Conservation (phyloP, 2,329 filamentous ascomycete species). For the Diplodia intermedia region DNA sequence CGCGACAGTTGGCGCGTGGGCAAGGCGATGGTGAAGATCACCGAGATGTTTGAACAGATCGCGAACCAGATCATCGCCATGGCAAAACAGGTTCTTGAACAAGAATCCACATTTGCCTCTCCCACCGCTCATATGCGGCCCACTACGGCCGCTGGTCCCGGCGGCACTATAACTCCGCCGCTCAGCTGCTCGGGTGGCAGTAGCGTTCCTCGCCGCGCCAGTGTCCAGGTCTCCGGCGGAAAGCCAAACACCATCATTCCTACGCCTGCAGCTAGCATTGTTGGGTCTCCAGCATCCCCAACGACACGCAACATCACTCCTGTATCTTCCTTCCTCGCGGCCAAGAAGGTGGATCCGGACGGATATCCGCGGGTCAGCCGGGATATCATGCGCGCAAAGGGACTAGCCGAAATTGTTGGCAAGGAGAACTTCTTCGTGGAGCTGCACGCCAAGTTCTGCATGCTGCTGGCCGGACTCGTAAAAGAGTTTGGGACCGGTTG, state of each 20-base stretch:
- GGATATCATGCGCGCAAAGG: conserved; percentile 60
- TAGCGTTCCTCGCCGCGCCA: conserved; percentile 36
- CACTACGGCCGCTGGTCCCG: conserved; percentile 36
- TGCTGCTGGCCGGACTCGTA: conserved; percentile 48
- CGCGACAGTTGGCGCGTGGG: conserved; percentile 61
- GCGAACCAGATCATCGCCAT: conserved; percentile 59
- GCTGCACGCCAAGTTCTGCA: conserved; percentile 60
- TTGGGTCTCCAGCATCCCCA: conserved; percentile 43
- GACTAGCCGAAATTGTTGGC: conserved; percentile 65
- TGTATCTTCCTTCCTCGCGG: conserved; percentile 65
- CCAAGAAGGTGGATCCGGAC: conserved; percentile 62
- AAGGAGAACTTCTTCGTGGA: conserved; percentile 66
- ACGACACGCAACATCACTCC: conserved; percentile 57
- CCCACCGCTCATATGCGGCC: conserved; percentile 38
- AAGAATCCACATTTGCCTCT: conserved; percentile 42
- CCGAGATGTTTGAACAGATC: conserved; percentile 59
- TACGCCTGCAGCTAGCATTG: conserved; percentile 35
- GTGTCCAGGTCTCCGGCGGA: conserved; percentile 21
- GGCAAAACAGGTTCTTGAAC: conserved; percentile 49
- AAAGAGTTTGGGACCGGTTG: conserved; percentile 45
- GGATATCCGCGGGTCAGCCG: conserved; percentile 61
- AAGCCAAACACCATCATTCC: conserved; percentile 18
- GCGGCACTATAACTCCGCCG: conserved; percentile 42
- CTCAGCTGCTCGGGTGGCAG: conserved; percentile 36
- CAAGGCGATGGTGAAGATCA: conserved; percentile 50